Base-by-base conservation (phyloP, 2,329 filamentous ascomycete genomes). In the Coniochaeta sp. region DNA sequence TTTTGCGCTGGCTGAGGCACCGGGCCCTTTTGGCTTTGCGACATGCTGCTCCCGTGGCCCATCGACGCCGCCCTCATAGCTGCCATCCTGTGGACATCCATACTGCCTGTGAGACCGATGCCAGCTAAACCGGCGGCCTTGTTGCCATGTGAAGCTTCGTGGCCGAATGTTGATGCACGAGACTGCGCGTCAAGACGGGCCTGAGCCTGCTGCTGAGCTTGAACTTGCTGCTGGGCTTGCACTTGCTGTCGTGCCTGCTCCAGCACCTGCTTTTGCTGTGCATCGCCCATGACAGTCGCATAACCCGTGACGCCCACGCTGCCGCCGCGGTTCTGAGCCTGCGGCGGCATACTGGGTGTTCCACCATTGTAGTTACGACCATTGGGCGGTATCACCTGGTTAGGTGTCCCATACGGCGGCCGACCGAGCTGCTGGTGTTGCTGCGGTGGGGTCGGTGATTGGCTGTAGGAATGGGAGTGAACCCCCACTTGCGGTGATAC, bases 201-300 rank as follows among this genome's bases (percentile, higher is more conserved):
- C 22, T 57, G 55, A 16, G 55, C 55, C 38, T 57, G 55, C 62
- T 69, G 67, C 56, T 69, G 28, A 22, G 54, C 54, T 38, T 56
- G 54, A 4, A 36, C 54, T 32, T 56, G 54, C 61, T 69, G 67
- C 55, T 70, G 66, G 1, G 65, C 67, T 32, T 68, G 77, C 16
- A 77, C 75, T 28, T 79, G 71, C 3, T 78, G 79, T 59, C 79
- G 78, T 8, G 80, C 78, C 67, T 82, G 79, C 58, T 82, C 79
- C 67, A 80, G 71, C 55, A 80, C 76, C 59, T 79, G 76, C 65
- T 79, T 77, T 65, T 81, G 79, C 61, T 81, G 78, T 17, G 75
- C 74, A 64, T 80, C 77, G 40, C 76, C 74, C 66, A 80, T 79
- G 55, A 80, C 77, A 5, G 77, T 80, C 55, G 79, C 77, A 60